Evolutionary conservation across 208 protist species (phyloP).

Genomic region (Leishmania tarentolae): DNA sequence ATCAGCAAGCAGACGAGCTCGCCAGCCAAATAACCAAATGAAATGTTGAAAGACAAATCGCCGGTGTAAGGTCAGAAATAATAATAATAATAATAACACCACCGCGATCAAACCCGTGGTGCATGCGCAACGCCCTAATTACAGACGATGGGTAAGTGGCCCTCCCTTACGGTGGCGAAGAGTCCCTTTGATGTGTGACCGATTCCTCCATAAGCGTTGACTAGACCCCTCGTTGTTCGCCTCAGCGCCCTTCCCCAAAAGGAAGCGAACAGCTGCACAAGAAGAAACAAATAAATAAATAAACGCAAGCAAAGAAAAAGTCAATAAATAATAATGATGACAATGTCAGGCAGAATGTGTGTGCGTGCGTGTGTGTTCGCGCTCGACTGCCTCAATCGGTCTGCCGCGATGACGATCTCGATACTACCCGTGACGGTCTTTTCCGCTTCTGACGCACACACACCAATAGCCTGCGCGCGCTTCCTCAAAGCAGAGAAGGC

Average conservation of each 20-base stretch:
- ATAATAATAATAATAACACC: conserved; percentile 10
- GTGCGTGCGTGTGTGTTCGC: neutral
- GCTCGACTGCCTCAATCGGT: neutral
- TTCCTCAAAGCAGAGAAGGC: neutral
- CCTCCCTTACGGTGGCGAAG: neutral
- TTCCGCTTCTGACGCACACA: neutral
- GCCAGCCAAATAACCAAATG: neutral
- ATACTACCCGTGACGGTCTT: neutral
- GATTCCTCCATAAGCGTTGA: no score
- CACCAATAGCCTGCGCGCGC: neutral
- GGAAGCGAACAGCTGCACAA: neutral
- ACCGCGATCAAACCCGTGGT: neutral
- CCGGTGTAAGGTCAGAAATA: neutral
- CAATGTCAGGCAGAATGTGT: neutral
- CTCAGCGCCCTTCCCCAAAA: neutral
- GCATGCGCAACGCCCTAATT: neutral
- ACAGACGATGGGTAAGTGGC: neutral
- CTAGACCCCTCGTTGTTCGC: neutral
- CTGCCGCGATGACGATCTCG: neutral
- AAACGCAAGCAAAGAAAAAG: neutral
- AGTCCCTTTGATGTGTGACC: neutral
- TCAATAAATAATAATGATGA: neutral
- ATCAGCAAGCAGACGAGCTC: neutral
- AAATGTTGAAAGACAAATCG: neutral
- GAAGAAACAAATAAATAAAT: neutral